Base-by-base conservation (phyloP, 306 rosid species). In the Geum urbanum region DNA sequence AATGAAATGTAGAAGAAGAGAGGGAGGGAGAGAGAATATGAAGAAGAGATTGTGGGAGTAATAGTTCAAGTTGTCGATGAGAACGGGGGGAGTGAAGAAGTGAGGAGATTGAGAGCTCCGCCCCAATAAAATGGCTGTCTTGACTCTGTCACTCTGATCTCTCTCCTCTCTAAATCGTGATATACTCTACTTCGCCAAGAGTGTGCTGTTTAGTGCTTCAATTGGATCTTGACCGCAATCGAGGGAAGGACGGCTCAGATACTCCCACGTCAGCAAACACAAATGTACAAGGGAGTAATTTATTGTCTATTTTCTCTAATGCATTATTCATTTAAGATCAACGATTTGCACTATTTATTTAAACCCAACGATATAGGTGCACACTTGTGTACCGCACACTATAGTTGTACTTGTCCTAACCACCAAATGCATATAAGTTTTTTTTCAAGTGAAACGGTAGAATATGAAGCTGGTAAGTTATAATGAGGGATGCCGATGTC, bases 81-180 rank as follows among this genome's bases (percentile, higher is more conserved):
- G 72, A 85, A 69, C 86, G 76, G 79, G 84, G 83, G 73, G 12
- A 45, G 64, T 7, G 10, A 35, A 32, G 37, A 3, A 32, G 37
- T 32, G 37, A 32, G 37, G 43, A 69, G 35, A 49, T 85, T 74
- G 89, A 41, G 66, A 65, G 65, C 86, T 82, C 86, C 86, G 89
- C 86, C 89, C 6, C 49, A 48, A 16, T 45, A 24, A 47, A 27
- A 47, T 47, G 55, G 43, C n/a, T 46, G 27, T 46, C 13, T 46
- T 46, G 3, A 0, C 9, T 47, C 3, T 11, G 37, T 27, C 41
- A 32, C 45, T 59, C 44, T 58, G 11, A 58, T 58, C 62, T 32
- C 37, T 32, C 37, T 27, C 32, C 37, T 24, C 40, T 56, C 60
- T 0, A 4, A 24, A 22, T 24, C 16, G 3, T 0, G 40, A 32